These are phyloP conservation scores for Rhodotorula glutinis DNA, from an alignment of 1,284 basidiomycete genomes.

Conservation along the genomic window DNA sequence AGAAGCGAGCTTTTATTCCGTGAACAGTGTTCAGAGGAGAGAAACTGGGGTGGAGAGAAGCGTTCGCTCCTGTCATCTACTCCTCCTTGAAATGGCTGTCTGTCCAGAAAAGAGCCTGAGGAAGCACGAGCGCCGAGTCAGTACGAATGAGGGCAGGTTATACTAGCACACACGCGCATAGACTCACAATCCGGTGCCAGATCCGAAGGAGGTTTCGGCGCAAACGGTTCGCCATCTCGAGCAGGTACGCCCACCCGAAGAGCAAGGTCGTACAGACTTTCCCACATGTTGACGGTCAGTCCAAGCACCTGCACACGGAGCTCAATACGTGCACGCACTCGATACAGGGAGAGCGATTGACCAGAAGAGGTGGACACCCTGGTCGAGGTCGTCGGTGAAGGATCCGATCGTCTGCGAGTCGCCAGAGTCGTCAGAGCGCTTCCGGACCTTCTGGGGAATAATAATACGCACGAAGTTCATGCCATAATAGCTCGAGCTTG, in stretches of 20 bases:
- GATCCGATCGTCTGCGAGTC: background rate
- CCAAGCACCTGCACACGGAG: no score
- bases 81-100: no score
- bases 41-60: no score
- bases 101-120: background rate
- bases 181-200: constrained; percentile 9
- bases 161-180: no score
- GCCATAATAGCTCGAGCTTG: constrained; percentile 55
- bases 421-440: background rate
- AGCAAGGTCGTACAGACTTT: constrained; percentile 57
- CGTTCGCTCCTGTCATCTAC: no score
- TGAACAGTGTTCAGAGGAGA: no score
- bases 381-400: constrained; percentile 14
- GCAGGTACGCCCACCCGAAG: constrained; percentile 59
- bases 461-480: constrained; percentile 58
- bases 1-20: no score
- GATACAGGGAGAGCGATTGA: constrained; percentile 60
- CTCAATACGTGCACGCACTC: background rate
- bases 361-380: constrained; percentile 58
- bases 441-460: background rate
- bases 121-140: no score
- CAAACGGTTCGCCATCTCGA: constrained; percentile 44
- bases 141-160: no score
- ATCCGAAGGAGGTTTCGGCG: constrained; percentile 3
- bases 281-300: background rate